These are phyloP conservation scores for Obba rivulosa DNA, from an alignment of 768 basidiomycete genomes.

Conservation along the genomic window DNA sequence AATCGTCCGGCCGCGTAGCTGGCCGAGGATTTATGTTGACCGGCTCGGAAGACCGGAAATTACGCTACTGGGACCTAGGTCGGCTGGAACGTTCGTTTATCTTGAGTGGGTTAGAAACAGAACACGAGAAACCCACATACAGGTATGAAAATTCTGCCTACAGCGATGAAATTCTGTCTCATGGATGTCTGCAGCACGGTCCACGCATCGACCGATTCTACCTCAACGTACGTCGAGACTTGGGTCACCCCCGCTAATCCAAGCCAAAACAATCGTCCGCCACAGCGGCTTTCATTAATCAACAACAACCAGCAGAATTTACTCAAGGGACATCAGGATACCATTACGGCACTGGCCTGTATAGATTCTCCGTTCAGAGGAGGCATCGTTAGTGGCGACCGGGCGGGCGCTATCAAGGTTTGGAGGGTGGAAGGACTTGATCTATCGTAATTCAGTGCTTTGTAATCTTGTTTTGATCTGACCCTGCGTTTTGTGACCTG, in stretches of 20 bases:
- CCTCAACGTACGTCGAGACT: conserved; percentile 56
- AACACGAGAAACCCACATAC: conserved; percentile 71
- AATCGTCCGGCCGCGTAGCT: conserved; percentile 27
- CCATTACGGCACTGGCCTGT: conserved; percentile 78
- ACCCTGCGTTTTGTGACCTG: neutral
- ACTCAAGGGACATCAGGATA: conserved; percentile 84
- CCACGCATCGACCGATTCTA: conserved; percentile 35
- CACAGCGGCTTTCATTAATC: conserved; percentile 72
- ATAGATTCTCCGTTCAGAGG: conserved; percentile 93
- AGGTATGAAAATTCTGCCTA: conserved; percentile 40
- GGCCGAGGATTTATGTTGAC: conserved; percentile 73
- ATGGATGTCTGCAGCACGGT: conserved; percentile 22
- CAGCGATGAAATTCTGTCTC: neutral
- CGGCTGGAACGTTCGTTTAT: conserved; percentile 69
- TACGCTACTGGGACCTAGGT: conserved; percentile 85
- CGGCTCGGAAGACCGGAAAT: conserved; percentile 85
- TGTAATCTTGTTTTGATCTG: neutral
- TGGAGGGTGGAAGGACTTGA: conserved; percentile 64
- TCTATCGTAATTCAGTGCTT: conserved; percentile 4
- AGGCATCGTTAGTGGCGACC: conserved; percentile 88
- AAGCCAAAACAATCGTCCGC: conserved; percentile 57
- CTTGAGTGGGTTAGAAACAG: conserved; percentile 73
- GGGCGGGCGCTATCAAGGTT: conserved; percentile 85
- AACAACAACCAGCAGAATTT: conserved; percentile 81
- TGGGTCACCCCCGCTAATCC: conserved; percentile 44